phyloP scores from a whole-genome alignment of 768 basidiomycete species.

The Jaapia argillacea region DNA sequence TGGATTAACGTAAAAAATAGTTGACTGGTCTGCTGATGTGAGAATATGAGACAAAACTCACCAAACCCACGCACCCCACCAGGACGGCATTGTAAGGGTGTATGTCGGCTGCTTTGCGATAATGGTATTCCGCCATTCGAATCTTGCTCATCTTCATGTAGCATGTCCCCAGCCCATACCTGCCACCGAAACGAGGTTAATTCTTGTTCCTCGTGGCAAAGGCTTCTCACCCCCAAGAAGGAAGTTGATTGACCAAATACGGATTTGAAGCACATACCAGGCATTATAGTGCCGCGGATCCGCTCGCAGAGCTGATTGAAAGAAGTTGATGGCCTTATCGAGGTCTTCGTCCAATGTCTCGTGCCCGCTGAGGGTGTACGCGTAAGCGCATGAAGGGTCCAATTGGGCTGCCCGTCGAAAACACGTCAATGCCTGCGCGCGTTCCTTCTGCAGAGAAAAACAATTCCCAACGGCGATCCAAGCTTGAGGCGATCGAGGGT shows the following conservation, averaged over 20 bases:
- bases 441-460: constrained; percentile 92
- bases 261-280: constrained; percentile 52
- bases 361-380: constrained; percentile 93
- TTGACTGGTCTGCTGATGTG: too few species aligned
- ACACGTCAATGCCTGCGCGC: constrained; percentile 86
- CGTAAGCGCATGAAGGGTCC: constrained; percentile 88
- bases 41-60: too few species aligned
- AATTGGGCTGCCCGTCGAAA: constrained; percentile 87
- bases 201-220: neutral
- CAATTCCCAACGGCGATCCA: constrained; percentile 98
- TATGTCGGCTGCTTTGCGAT: constrained; percentile 83
- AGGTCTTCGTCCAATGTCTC: constrained; percentile 95
- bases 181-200: constrained; percentile 23
- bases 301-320: constrained; percentile 83
- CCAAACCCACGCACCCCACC: constrained; percentile 92
- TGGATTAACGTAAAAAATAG: constrained; percentile 12
- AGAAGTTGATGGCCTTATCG: constrained; percentile 85
- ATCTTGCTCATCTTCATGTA: constrained; percentile 93
- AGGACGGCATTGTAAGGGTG: constrained; percentile 95
- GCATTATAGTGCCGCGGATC: constrained; percentile 96
- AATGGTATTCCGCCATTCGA: constrained; percentile 93
- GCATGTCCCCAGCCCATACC: constrained; percentile 98
- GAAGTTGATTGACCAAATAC: constrained; percentile 20
- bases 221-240: constrained; percentile 1
- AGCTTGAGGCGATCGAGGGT: constrained; percentile 74